phyloP scores from a whole-genome alignment of 495 filamentous ascomycete species.

The Penicillium goetzii region DNA sequence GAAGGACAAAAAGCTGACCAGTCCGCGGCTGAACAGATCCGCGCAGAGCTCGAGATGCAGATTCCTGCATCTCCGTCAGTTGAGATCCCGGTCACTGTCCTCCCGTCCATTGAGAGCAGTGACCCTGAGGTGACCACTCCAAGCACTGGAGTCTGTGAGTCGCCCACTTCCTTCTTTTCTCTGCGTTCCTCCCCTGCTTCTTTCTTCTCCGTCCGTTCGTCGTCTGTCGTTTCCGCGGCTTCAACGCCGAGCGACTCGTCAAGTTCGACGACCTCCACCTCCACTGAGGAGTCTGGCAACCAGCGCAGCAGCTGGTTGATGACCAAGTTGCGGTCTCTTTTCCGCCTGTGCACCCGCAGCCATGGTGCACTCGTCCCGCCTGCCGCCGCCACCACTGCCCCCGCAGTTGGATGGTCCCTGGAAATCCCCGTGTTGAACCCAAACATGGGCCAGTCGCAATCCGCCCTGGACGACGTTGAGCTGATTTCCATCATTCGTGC shows the following conservation, averaged over 20 bases:
- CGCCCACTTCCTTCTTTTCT: background rate
- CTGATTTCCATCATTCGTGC: conserved; percentile 1
- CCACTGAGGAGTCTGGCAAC: background rate
- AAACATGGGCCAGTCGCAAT: background rate
- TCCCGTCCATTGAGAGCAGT: conserved; percentile 12
- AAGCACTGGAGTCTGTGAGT: conserved; percentile 4
- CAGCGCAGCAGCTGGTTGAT: background rate
- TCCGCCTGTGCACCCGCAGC: background rate
- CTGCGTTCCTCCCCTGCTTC: background rate
- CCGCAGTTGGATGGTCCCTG: background rate
- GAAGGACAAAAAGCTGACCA: conserved; percentile 5
- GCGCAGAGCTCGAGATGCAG: background rate
- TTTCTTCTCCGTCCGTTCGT: background rate
- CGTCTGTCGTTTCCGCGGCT: background rate
- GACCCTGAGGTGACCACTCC: conserved; percentile 5
- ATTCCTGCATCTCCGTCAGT: conserved; percentile 1
- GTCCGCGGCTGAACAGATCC: conserved; percentile 2
- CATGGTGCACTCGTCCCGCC: background rate
- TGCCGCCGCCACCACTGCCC: background rate
- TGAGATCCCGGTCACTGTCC: conserved; percentile 10
- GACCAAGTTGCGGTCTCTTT: background rate
- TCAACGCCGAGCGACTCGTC: background rate
- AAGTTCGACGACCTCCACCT: background rate
- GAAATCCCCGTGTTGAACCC: background rate
- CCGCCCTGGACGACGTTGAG: conserved; percentile 8